phyloP scores from a whole-genome alignment of 23 red algal genomes.

The Gracilaria gracilis region DNA sequence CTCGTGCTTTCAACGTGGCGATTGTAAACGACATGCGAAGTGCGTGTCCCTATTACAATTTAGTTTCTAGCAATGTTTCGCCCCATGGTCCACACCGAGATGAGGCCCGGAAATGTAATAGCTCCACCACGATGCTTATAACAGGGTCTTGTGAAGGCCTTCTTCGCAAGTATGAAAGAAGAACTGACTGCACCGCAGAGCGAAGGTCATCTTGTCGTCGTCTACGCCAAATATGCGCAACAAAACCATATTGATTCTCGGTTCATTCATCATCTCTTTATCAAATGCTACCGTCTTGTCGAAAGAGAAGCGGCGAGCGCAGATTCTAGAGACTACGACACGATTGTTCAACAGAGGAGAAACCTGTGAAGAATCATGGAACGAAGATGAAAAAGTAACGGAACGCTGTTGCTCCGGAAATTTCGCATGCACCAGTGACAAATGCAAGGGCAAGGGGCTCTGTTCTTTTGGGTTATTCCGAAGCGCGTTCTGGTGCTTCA shows the following conservation, averaged over 20 bases:
- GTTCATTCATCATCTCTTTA: background rate
- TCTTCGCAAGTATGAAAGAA: background rate
- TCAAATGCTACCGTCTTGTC: conserved; percentile 4
- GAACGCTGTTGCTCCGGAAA: conserved; percentile 59
- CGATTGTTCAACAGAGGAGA: conserved; percentile 6
- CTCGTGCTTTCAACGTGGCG: background rate
- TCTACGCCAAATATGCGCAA: background rate
- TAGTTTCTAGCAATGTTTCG: background rate
- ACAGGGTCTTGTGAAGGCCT: background rate
- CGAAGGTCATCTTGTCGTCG: background rate
- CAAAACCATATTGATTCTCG: background rate
- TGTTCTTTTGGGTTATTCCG: conserved; percentile 49
- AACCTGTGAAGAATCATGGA: conserved; percentile 31
- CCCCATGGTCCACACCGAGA: background rate
- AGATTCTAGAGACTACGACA: background rate
- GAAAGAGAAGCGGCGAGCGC: background rate
- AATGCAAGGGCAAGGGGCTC: conserved; percentile 54
- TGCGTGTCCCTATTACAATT: background rate
- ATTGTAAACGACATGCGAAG: background rate
- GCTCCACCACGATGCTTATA: background rate
- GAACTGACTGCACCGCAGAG: background rate
- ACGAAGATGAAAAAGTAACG: conserved; percentile 5
- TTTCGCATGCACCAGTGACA: conserved; percentile 31
- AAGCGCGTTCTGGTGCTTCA: conserved; percentile 52
- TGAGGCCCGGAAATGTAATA: background rate